These are phyloP conservation scores for Moelleriella libera DNA, from an alignment of 2,329 filamentous ascomycete genomes.

Conservation along the genomic window DNA sequence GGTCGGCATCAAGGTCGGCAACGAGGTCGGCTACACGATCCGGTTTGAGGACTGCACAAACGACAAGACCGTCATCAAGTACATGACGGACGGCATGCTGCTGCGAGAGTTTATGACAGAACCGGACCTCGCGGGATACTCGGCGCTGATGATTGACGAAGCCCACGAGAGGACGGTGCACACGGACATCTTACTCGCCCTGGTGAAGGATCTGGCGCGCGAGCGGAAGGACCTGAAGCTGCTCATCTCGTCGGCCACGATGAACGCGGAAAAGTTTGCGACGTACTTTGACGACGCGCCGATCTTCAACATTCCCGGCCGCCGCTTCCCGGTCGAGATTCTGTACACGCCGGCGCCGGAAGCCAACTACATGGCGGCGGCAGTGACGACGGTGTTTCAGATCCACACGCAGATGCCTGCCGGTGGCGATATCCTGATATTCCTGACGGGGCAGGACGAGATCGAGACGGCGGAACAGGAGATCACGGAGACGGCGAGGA, in stretches of 20 bases:
- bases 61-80: slow-evolving; percentile 85
- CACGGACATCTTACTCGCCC: slow-evolving; percentile 76
- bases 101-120: slow-evolving; percentile 82
- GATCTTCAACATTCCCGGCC: slow-evolving; percentile 88
- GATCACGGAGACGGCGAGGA: slow-evolving; percentile 72
- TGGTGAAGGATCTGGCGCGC: slow-evolving; percentile 78
- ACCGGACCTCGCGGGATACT: slow-evolving; percentile 69
- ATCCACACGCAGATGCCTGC: slow-evolving; percentile 72
- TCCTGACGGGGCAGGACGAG: slow-evolving; percentile 90
- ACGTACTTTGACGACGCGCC: slow-evolving; percentile 85
- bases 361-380: slow-evolving; percentile 83
- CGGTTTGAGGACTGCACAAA: slow-evolving; percentile 87
- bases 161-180: slow-evolving; percentile 88
- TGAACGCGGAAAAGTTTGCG: slow-evolving; percentile 87
- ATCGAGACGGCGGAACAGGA: slow-evolving; percentile 81
- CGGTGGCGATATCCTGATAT: slow-evolving; percentile 82
- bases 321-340: slow-evolving; percentile 79
- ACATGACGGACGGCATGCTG: slow-evolving; percentile 96
- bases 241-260: slow-evolving; percentile 84
- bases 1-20: slow-evolving; percentile 76
- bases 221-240: slow-evolving; percentile 77
- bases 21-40: slow-evolving; percentile 88
- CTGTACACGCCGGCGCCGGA: slow-evolving; percentile 85
- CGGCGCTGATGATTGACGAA: slow-evolving; percentile 90
- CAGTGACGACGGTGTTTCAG: slow-evolving; percentile 87